Conservation (phyloP, 352 stramenopile species). For the Globisporangium polare region DNA sequence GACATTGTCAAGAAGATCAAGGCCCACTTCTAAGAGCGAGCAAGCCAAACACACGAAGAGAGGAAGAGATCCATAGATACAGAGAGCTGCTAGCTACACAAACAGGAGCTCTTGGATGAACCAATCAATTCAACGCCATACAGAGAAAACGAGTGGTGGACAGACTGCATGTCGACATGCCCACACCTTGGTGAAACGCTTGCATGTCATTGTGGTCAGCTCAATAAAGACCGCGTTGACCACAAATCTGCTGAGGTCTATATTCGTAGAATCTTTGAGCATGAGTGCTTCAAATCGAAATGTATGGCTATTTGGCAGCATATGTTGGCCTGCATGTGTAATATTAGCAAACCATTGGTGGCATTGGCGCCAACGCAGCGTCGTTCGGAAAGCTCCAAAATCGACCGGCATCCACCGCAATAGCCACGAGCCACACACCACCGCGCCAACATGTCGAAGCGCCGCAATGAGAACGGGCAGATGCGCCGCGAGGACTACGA, state of each 20-base stretch:
- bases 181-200: neutral
- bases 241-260: neutral
- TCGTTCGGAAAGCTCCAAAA: conserved; percentile 1
- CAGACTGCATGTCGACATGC: neutral
- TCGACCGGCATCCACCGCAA: neutral
- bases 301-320: neutral
- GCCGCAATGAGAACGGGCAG: conserved; percentile 80
- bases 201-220: neutral
- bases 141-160: neutral
- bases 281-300: neutral
- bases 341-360: neutral
- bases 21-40: conserved; percentile 51
- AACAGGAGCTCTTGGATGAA: neutral
- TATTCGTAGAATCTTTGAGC: neutral
- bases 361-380: conserved; percentile 2
- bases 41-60: neutral
- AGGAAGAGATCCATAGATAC: conserved; percentile 6
- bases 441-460: conserved; percentile 60
- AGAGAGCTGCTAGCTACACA: neutral
- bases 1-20: conserved; percentile 95
- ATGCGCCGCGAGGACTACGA: conserved; percentile 86
- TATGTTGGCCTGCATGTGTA: neutral
- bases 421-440: neutral
- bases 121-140: neutral
- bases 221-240: conserved; percentile 3